Evolutionary conservation across 768 basidiomycete species (phyloP).

Genomic region (Mrakia frigida): DNA sequence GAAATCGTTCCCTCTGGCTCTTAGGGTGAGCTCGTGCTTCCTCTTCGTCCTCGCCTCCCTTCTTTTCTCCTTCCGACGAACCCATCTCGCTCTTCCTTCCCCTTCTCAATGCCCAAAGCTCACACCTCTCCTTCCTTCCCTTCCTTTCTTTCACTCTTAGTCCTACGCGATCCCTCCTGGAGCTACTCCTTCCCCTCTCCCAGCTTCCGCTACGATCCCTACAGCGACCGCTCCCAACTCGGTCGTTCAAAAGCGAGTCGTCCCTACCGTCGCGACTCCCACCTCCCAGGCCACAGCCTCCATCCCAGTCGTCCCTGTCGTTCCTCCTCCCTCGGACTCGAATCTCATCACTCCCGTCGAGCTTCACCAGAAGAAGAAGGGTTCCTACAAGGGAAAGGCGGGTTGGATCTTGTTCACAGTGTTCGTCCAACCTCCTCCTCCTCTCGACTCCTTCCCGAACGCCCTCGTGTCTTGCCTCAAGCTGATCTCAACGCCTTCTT

Average conservation of each 20-base stretch:
- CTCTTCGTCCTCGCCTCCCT: background rate
- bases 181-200: slow-evolving; percentile 5
- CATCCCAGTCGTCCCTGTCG: slow-evolving; percentile 4
- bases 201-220: slow-evolving; percentile 10
- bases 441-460: background rate
- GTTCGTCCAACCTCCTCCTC: background rate
- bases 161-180: slow-evolving; percentile 17
- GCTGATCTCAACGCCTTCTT: background rate
- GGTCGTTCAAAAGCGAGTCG: slow-evolving; percentile 1
- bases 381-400: background rate
- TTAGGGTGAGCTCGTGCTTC: slow-evolving; percentile 2
- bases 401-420: background rate
- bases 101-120: background rate
- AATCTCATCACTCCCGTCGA: background rate
- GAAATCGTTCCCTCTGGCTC: background rate
- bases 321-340: slow-evolving; percentile 6
- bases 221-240: background rate
- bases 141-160: background rate
- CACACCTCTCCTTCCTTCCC: background rate
- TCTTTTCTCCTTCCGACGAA: background rate
- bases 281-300: background rate
- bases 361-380: background rate
- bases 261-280: slow-evolving; percentile 12
- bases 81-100: slow-evolving; percentile 4
- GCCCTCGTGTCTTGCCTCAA: background rate